Base-by-base conservation (phyloP, 169 alveolate genomes). In the Amoebophrya sp. region DNA sequence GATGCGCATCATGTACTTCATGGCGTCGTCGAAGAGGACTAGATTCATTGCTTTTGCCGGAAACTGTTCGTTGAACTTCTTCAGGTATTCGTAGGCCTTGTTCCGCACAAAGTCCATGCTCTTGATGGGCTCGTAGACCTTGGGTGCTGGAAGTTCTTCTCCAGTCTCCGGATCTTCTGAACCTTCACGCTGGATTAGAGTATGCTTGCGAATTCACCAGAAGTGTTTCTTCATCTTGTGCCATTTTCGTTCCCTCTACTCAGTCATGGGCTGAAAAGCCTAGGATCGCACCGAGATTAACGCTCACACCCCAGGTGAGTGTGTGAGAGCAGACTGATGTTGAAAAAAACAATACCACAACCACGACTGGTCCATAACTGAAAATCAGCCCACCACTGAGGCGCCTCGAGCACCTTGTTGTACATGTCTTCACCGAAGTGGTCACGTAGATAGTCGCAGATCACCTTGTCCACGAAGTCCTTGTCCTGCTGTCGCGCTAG, bases 21-120 rank as follows among this genome's bases (percentile, higher is more conserved):
- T 95, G 40, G 99, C 99, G 94, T 98, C 99, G 94, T 98, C 99
- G 95, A 98, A 98, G 90, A 98, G 96, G 78, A 98, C 99, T 77
- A 98, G 95, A 93, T 97, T 96, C 96, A 98, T 97, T 90, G 96
- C 96, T 96, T 97, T 97, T 40, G 98, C 97, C 36, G 97, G 97
- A 93, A 95, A 95, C 92, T 96, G 96, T 89, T 97, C 98, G 95
- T 98, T 98, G 95, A 96, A 97, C 90, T 95, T 96, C 40, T 96
- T 95, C 95, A 98, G 95, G 90, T 96, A 96, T 90, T 95, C 95
- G 92, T 96, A 95, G 41, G 97, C 97, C 91, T 96, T 96, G 91
- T 95, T 95, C 93, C 98, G 95, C 91, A 96, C 95, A 78, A 93
- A 94, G 54, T 96, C 97, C 93, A 96, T 94, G 40, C 96, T 94